Base-by-base conservation (phyloP, 2,329 filamentous ascomycete species). In the Alternaria sp. region DNA sequence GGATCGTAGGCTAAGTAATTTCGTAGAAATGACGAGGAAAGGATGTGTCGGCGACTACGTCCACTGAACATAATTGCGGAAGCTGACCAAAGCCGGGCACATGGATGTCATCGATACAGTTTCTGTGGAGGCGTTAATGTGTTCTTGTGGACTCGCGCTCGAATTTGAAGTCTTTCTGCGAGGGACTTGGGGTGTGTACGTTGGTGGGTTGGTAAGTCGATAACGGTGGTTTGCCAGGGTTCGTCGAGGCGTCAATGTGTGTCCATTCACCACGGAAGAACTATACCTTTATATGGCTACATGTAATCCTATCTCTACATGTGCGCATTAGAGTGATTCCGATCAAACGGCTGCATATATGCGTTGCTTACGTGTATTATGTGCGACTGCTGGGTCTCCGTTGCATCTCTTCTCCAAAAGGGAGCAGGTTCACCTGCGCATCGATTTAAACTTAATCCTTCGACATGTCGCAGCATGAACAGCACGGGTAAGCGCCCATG, bases 381-480 rank as follows among this genome's bases (percentile, higher is more conserved):
- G 11, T 3, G 0, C 33, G 33, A 37, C 33, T 37, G 8, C 7
- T 20, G 2, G 18, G n/a, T 28, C 26, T 50, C 18, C 26, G 25
- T 18, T 28, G 25, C 26, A 50, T 20, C 2, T 30, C 4, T 30
- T 26, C 47, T 14, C 28, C 47, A 14, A 14, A 2, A 18, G 7
- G 10, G 26, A 50, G 25, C 46, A 75, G 33, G 7, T 37, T n/a
- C 33, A n/a, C 33, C 33, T 37, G 11, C 70, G 55, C 47, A 66
- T 61, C 80, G 71, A 56, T 80, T 66, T 63, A 82, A 12, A 51
- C 46, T 0, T 83, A 82, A 58, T 85, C 81, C n/a, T 82, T 75
- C 67, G 87, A 86, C 20, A 86, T 80, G 1, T 85, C 85, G 12
- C 80, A 81, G 46, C 84, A 77, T 9, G 54, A 63, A 87, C 85